Base-by-base conservation (phyloP, 2,329 filamentous ascomycete genomes). In the Neopestalotiopsis sp. region DNA sequence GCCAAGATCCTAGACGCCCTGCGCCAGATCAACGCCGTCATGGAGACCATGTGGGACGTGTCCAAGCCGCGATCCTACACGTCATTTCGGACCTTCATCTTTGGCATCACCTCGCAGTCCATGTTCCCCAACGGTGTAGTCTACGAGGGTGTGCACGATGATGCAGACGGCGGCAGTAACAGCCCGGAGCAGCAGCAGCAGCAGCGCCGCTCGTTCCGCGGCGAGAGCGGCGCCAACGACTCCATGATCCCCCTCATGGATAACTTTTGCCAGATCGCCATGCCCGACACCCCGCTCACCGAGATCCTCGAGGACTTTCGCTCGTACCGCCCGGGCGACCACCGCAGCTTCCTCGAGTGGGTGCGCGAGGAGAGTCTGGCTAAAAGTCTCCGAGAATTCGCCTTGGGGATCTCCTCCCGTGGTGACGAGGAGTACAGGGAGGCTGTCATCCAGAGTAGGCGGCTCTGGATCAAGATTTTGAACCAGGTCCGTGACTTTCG, bases 101-200 rank as follows among this genome's bases (percentile, higher is more conserved):
- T 97, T 77, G 95, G 95, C 74, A 97, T 98, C 81, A 97, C 94
- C 1, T 92, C 89, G 62, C 95, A 98, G 81, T 91, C 90, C 75
- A 97, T 98, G 94, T 98, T 98, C 81, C 95, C 95, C 9, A 85
- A 95, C 71, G 95, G 95, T 9, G 95, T 98, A 7, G 82, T 97
- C 61, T 98, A 98, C 79, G 92, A 97, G 78, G 94, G 94, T 9
- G 88, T 95, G 70, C 91, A 91, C 72, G 89, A 92, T 69, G 80
- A 81, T 70, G 79, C 92, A 4, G 5, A 3, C 6, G 45, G 20
- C n/a, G 45, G 45, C 24, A 28, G 24, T 28, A 4, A 28, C 3
- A 28, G 24, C 24, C 24, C 24, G 24, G 24, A 28, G 3, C 3
- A 28, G 24, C 24, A 28, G 7, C 5, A 4, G 5, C 14, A 20